These are phyloP conservation scores for Tinospora cordifolia DNA, from an alignment of 164 flowering plant species.

Conservation along the genomic window DNA sequence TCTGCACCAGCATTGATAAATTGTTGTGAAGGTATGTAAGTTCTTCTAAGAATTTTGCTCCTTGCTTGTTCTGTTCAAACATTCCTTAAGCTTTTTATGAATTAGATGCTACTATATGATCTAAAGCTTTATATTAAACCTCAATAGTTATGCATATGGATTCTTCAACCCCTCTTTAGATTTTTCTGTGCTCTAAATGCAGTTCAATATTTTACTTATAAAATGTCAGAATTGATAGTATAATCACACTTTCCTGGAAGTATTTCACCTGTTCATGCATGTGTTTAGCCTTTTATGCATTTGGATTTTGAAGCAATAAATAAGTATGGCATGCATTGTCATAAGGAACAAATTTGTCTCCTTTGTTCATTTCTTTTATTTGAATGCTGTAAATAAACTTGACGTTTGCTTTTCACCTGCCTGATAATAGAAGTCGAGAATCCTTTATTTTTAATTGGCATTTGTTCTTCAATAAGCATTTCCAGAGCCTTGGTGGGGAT, in stretches of 20 bases:
- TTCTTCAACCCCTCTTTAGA: too few species aligned
- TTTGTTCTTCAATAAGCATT: background rate
- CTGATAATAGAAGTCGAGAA: background rate
- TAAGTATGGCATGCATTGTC: background rate
- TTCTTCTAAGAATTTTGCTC: too few species aligned
- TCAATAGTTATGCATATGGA: conserved; percentile 16
- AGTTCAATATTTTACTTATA: too few species aligned
- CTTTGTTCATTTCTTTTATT: background rate
- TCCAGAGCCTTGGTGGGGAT: background rate
- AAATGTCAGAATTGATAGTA: too few species aligned
- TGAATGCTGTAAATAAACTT: background rate
- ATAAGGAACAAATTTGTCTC: background rate
- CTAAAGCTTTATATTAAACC: too few species aligned
- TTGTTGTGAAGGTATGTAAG: conserved; percentile 41
- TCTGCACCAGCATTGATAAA: conserved; percentile 65
- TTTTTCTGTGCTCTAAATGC: too few species aligned
- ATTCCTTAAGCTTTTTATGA: too few species aligned
- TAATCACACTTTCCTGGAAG: background rate
- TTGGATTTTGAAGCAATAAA: background rate
- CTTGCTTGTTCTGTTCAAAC: background rate
- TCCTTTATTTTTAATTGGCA: background rate
- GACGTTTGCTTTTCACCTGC: background rate
- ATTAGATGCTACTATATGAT: too few species aligned
- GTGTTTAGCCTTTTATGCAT: background rate
- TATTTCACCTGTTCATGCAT: background rate